Evolutionary conservation across 2,329 filamentous ascomycete genomes (phyloP).

Genomic region (Zopfia rhizophila): DNA sequence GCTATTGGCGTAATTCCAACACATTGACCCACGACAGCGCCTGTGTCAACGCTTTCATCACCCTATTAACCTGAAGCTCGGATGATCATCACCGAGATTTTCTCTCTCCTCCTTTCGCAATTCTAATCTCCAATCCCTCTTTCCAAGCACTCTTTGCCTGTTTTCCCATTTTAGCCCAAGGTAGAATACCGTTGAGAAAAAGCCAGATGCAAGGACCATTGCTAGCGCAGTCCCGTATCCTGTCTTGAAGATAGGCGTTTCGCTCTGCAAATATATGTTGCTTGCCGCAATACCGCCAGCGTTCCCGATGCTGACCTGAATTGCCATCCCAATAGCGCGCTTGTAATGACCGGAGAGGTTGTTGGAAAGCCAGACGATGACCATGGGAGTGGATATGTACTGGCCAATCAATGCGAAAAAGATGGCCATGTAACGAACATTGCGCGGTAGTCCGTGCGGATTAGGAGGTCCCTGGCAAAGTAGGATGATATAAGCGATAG

Average conservation of each 20-base stretch:
- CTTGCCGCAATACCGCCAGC: conserved; percentile 43
- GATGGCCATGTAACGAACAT: conserved; percentile 57
- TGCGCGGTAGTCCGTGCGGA: conserved; percentile 52
- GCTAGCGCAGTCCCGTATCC: conserved; percentile 52
- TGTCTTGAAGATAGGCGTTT: conserved; percentile 49
- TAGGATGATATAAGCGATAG: conserved; percentile 55
- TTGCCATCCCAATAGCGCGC: conserved; percentile 36
- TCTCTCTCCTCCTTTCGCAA: too few species aligned
- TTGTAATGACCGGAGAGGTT: conserved; percentile 41
- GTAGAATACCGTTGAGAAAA: conserved; percentile 33
- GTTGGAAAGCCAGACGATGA: conserved; percentile 41
- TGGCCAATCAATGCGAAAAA: conserved; percentile 56
- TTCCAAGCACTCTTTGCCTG: conserved; percentile 54
- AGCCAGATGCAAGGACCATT: conserved; percentile 16
- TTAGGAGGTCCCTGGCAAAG: conserved; percentile 49
- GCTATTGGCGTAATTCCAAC: too few species aligned
- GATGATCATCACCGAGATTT: too few species aligned
- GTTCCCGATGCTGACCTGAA: conserved; percentile 37
- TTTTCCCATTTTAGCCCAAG: conserved; percentile 62
- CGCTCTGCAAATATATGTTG: conserved; percentile 49
- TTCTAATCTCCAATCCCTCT: too few species aligned
- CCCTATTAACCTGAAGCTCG: too few species aligned
- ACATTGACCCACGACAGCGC: too few species aligned
- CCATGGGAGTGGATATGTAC: conserved; percentile 43
- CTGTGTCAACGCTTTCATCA: too few species aligned